These are phyloP conservation scores for Hyaloperonospora arabidopsidis DNA, from an alignment of 352 stramenopile genomes.

Conservation along the genomic window DNA sequence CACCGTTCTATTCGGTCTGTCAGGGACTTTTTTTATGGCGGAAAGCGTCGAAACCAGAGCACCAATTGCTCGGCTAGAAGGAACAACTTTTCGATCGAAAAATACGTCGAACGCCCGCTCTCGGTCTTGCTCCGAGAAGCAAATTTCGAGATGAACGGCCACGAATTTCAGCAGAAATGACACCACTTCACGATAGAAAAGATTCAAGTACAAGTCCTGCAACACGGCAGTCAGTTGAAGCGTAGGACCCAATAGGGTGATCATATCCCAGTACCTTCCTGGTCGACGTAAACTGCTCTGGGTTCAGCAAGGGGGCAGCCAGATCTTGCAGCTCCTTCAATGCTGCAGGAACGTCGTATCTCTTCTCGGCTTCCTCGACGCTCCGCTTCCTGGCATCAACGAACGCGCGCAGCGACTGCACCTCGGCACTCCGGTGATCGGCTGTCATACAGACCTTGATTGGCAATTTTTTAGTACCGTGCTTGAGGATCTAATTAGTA, in stretches of 20 bases:
- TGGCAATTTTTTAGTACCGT: too few relatives aligned
- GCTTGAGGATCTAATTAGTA: too few relatives aligned
- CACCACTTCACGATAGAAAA: constrained; percentile 50
- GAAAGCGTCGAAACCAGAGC: constrained; percentile 36
- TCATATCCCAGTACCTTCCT: constrained; percentile 37
- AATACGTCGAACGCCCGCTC: constrained; percentile 46
- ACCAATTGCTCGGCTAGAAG: constrained; percentile 28
- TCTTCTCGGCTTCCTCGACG: constrained; percentile 37
- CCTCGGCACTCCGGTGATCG: constrained; percentile 9
- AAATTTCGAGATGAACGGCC: constrained; percentile 37
- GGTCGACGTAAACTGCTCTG: constrained; percentile 22
- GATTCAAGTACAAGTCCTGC: constrained; percentile 44
- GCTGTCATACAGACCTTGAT: constrained; percentile 5
- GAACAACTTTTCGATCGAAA: constrained; percentile 35
- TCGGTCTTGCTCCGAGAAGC: constrained; percentile 41
- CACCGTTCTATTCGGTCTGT: constrained; percentile 1
- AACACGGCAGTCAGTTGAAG: neutral
- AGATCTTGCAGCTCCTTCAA: constrained; percentile 30
- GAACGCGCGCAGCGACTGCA: constrained; percentile 42
- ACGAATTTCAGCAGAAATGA: constrained; percentile 52
- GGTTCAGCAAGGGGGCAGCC: constrained; percentile 25
- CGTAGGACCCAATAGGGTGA: neutral
- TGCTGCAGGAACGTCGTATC: constrained; percentile 37
- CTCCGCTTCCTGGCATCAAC: constrained; percentile 40
- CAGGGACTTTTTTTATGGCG: constrained; percentile 7